phyloP scores from a whole-genome alignment of 1,284 basidiomycete species.

The Marasmius sp. region DNA sequence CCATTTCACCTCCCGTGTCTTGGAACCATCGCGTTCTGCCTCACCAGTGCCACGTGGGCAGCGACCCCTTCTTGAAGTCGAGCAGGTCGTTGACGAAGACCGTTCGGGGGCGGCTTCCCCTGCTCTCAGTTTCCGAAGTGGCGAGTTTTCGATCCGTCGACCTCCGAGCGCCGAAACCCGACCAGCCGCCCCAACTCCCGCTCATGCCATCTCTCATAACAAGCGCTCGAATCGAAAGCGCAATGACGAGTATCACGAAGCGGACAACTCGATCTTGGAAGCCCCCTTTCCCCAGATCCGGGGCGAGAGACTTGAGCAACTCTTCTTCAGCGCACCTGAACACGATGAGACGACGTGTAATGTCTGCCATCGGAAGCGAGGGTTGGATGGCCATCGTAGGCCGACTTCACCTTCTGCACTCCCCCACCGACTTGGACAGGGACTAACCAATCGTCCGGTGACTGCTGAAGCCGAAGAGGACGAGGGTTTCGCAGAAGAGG shows the following conservation, averaged over 20 bases:
- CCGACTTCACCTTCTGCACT: constrained; percentile 23
- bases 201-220: constrained; percentile 24
- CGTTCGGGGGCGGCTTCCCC: constrained; percentile 8
- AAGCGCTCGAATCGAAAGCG: not conserved
- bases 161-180: constrained; percentile 17
- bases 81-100: constrained; percentile 3
- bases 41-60: constrained; percentile 1
- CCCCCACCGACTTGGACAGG: constrained; percentile 16
- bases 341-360: constrained; percentile 70
- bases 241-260: constrained; percentile 12
- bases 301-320: constrained; percentile 68
- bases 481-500: constrained; percentile 50
- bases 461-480: constrained; percentile 34
- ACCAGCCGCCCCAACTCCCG: constrained; percentile 34
- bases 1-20: constrained; percentile 7
- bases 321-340: constrained; percentile 79
- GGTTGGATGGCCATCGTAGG: constrained; percentile 7
- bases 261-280: constrained; percentile 22
- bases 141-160: not conserved
- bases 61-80: not conserved
- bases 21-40: constrained; percentile 10
- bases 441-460: not conserved
- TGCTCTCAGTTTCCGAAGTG: constrained; percentile 1
- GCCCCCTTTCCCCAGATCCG: constrained; percentile 82
- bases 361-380: constrained; percentile 52